Evolutionary conservation across 768 basidiomycete genomes (phyloP), one percentile per base, ranked within the genome.

Genomic region (Mycena venus): DNA sequence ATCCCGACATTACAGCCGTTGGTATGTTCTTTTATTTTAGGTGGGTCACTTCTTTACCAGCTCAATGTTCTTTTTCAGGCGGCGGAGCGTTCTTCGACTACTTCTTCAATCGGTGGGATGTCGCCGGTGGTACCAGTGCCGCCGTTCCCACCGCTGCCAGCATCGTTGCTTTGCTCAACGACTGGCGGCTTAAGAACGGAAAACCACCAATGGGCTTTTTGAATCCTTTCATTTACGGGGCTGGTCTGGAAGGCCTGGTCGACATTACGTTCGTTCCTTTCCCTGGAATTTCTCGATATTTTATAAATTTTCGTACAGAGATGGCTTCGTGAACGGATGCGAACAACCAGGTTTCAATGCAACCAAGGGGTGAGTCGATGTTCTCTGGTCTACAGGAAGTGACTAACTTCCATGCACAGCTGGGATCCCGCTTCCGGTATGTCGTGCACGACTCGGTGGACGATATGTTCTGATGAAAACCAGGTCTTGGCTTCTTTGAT

Each of bases 151-250:
- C 78, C 21, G 74, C 85, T 2, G 87, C 84, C 4, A 74, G 83
- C n/a, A 85, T 87, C 19, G 72, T 87, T 55, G 68, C 87, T 3
- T 78, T 87, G 75, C 77, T 88, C 23, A 87, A 87, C 56, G 87
- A 87, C 69, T 86, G 83, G 5, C 85, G 86, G 12, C 76, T 88
- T 44, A 76, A 78, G 9, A 0, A 14, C 3, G 74, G 78, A 11
- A 87, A 85, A 75, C 68, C 63, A 0, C 65, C 85, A 0, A 75
- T 88, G 27, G 87, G 85, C 11, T 85, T 85, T 73, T 79, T 85
- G 53, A 85, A 85, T 58, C 84, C 85, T 0, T 83, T 86, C 70
- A 56, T 88, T 10, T 88, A 89, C 58, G 68, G 75, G 6, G 68
- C n/a, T 0, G 75, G 75, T 19, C 15, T 77, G 23, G 61, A 27